Conservation (phyloP, 108 stramenopile genomes). For the Nannochloropsis salina region DNA sequence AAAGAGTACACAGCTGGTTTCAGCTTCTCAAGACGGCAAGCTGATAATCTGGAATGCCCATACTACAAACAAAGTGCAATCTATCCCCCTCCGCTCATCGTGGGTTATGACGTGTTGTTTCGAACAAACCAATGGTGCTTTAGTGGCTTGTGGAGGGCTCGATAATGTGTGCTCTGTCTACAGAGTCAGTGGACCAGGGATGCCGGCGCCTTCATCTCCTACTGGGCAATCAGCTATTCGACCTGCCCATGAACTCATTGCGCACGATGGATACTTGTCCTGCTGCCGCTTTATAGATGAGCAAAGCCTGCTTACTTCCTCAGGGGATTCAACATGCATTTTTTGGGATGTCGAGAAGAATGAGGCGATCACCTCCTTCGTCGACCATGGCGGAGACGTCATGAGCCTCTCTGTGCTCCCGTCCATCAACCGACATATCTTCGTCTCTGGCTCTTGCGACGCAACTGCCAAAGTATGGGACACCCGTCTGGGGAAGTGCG, state of each 20-base stretch:
- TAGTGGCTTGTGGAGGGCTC: slow-evolving; percentile 97
- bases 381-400: slow-evolving; percentile 89
- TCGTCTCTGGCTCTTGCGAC: slow-evolving; percentile 91
- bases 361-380: slow-evolving; percentile 64
- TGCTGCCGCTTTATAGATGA: slow-evolving; percentile 92
- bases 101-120: slow-evolving; percentile 99
- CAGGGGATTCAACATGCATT: slow-evolving; percentile 92
- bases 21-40: slow-evolving; percentile 94
- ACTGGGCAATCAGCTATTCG: slow-evolving; percentile 58
- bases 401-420: slow-evolving; percentile 79
- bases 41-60: slow-evolving; percentile 94
- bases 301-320: slow-evolving; percentile 67
- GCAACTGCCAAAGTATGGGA: slow-evolving; percentile 95
- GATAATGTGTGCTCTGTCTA: slow-evolving; percentile 98
- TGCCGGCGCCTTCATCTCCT: background rate
- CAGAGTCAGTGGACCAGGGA: slow-evolving; percentile 56
- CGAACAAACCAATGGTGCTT: slow-evolving; percentile 77
- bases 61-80: slow-evolving; percentile 72
- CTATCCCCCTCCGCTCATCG: slow-evolving; percentile 79
- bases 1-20: slow-evolving; percentile 61
- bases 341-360: slow-evolving; percentile 82
- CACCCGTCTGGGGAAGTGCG: slow-evolving; percentile 64
- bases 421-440: slow-evolving; percentile 67
- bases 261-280: slow-evolving; percentile 96
- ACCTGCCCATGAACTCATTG: slow-evolving; percentile 76